Evolutionary conservation across 2,329 filamentous ascomycete species (phyloP).

Genomic region (Exserohilum rostratum): DNA sequence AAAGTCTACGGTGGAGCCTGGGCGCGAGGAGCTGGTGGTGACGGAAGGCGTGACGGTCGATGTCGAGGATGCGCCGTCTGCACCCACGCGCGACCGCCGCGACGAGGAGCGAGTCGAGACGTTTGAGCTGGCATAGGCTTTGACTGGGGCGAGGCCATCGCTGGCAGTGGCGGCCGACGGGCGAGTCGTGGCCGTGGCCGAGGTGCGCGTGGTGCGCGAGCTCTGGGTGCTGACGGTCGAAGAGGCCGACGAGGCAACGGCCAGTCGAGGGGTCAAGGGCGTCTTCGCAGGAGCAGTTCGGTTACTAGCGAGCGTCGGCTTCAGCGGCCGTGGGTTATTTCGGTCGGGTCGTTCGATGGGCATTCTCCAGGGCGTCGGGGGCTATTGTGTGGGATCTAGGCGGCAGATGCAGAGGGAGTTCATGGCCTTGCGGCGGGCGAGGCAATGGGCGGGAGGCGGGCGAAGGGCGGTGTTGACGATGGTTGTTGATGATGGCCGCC

Average conservation of each 20-base stretch:
- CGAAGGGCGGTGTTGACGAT: conserved; percentile 27
- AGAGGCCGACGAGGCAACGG: conserved; percentile 43
- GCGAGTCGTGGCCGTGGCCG: conserved; percentile 38
- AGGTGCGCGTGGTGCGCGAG: conserved; percentile 35
- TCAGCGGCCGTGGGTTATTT: conserved; percentile 64
- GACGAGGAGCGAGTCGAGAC: conserved; percentile 80
- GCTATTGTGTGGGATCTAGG: conserved; percentile 19
- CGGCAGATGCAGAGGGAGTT: conserved; percentile 24
- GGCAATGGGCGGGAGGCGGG: conserved; percentile 36
- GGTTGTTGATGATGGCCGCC: conserved; percentile 29
- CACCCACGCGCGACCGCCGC: conserved; percentile 67
- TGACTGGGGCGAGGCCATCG: conserved; percentile 62
- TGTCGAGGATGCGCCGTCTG: conserved; percentile 69
- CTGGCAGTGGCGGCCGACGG: conserved; percentile 38
- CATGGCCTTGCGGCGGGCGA: conserved; percentile 36
- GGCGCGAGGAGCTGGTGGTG: conserved; percentile 54
- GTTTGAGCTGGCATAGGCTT: conserved; percentile 67
- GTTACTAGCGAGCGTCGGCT: conserved; percentile 71
- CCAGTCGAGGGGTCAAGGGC: conserved; percentile 66
- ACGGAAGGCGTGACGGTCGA: conserved; percentile 67
- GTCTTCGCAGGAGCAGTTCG: conserved; percentile 56
- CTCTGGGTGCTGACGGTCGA: conserved; percentile 38
- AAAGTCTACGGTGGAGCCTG: conserved; percentile 40
- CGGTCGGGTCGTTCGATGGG: conserved; percentile 51
- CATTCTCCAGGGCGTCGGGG: conserved; percentile 38